Conservation (phyloP, 1,284 basidiomycete species). For the Boletus sp. region DNA sequence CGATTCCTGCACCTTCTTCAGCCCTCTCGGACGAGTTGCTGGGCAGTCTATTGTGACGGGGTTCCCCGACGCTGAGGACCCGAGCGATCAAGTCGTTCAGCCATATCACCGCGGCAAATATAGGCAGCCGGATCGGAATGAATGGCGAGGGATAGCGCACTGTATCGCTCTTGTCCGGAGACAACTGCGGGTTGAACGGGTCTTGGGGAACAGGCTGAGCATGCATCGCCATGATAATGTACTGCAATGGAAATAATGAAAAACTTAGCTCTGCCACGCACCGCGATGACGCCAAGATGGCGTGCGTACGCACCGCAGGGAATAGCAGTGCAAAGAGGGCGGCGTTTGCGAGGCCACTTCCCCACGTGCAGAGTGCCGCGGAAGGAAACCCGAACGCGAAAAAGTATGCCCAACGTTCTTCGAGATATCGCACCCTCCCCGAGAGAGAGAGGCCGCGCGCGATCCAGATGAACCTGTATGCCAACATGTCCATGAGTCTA, state of each 20-base stretch:
- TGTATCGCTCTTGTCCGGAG: conserved; percentile 34
- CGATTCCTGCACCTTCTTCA: conserved; percentile 47
- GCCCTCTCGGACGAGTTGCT: conserved; percentile 48
- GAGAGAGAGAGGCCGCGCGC: conserved; percentile 66
- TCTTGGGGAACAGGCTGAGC: conserved; percentile 62
- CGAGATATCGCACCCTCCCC: conserved; percentile 65
- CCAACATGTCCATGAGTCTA: conserved; percentile 7
- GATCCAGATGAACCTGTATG: conserved; percentile 69
- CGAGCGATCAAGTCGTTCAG: conserved; percentile 69
- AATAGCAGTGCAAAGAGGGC: conserved; percentile 76
- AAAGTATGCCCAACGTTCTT: conserved; percentile 84
- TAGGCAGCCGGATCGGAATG: conserved; percentile 71
- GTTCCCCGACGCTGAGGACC: conserved; percentile 42
- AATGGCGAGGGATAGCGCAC: conserved; percentile 67
- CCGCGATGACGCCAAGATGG: conserved; percentile 17
- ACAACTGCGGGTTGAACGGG: conserved; percentile 60
- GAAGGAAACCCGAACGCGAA: conserved; percentile 76
- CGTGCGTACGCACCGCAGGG: conserved; percentile 53
- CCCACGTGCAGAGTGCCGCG: conserved; percentile 65
- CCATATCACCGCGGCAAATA: conserved; percentile 69
- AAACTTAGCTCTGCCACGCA: conserved; percentile 4
- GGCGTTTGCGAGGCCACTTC: conserved; percentile 68
- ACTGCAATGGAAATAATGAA: too few species aligned
- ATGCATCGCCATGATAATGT: conserved; percentile 75
- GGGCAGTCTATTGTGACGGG: conserved; percentile 28